Evolutionary conservation across 257 asterid species (phyloP), one percentile per base, ranked within the genome.

Genomic region (Apocynum venetum): DNA sequence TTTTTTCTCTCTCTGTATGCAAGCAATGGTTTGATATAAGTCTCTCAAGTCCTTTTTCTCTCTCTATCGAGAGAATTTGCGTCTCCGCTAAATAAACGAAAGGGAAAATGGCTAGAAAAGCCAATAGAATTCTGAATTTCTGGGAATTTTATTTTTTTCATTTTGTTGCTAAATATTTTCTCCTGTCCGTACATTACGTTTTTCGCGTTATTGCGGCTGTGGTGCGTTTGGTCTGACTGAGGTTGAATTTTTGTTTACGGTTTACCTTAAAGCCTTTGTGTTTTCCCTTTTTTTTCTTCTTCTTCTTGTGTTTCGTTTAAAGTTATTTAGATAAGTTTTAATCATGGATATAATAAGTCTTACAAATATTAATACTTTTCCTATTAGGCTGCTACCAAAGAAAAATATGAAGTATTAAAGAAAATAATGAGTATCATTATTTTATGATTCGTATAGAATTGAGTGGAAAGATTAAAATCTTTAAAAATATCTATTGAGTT

Each of bases 41-140:
- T 68, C 73, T 15, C 41, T 38, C 3, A 41, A 41, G 49, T 66
- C 17, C 40, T 66, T 38, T 13, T 14, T 65, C 46, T 64, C 71
- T 65, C 71, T 67, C 31, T 41, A 20, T 0, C 51, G 12, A 35
- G n/a, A 48, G 60, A 14, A 48, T 47, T 71, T 71, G 75, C 75
- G 60, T 71, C 44, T 49, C 75, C 75, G 75, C 75, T 38, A 25
- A 76, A 64, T 19, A 65, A 66, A 66, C 40, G 61, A 75, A 75
- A 61, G 70, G 67, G 74, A 38, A 65, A 65, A 66, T 38, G 12
- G 38, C 11, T 41, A 12, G n/a, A 44, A 59, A 75, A 20, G 53
- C 49, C 46, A 60, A n/a, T 25, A 0, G 60, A 75, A 31, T 0
- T 60, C 63, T 60, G 43, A 60, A 8, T 20, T 49, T 14, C 44